Conservation (phyloP, 495 filamentous ascomycete genomes). For the Rhypophila decipiens region DNA sequence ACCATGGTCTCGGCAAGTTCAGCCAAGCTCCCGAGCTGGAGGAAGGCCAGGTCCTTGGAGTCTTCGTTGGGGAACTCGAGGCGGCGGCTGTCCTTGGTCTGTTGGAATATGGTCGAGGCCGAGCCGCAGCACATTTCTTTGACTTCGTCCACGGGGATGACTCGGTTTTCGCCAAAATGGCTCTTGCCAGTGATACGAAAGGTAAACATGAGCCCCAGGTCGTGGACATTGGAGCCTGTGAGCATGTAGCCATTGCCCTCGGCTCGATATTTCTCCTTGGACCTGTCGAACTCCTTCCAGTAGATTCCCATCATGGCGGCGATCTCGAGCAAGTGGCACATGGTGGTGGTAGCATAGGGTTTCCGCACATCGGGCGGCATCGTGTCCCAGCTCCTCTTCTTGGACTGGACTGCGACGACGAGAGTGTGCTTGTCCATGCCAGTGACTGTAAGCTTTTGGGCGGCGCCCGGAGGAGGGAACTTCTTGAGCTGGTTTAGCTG, state of each 20-base stretch:
- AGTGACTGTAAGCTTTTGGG: too few species aligned
- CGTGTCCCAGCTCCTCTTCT: slow-evolving; percentile 45
- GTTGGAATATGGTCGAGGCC: slow-evolving; percentile 39
- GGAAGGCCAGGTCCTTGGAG: slow-evolving; percentile 22
- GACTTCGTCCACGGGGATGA: slow-evolving; percentile 38
- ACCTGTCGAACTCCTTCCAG: slow-evolving; percentile 44
- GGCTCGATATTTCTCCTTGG: slow-evolving; percentile 37
- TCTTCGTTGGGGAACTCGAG: slow-evolving; percentile 33
- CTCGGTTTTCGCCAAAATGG: slow-evolving; percentile 35
- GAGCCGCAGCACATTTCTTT: slow-evolving; percentile 44
- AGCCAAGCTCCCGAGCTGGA: slow-evolving; percentile 29
- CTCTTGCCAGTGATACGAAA: slow-evolving; percentile 37
- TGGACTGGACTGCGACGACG: slow-evolving; percentile 39
- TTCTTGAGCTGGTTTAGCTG: slow-evolving; percentile 20
- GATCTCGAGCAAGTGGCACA: slow-evolving; percentile 46
- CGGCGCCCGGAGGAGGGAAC: slow-evolving; percentile 2
- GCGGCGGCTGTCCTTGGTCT: slow-evolving; percentile 23
- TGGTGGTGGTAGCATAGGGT: slow-evolving; percentile 43
- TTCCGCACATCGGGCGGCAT: slow-evolving; percentile 41
- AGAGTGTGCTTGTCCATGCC: slow-evolving; percentile 28
- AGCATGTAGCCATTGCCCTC: slow-evolving; percentile 48
- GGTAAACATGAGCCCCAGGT: slow-evolving; percentile 42
- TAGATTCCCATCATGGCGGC: slow-evolving; percentile 44
- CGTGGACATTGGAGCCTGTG: slow-evolving; percentile 32
- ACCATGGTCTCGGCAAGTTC: slow-evolving; percentile 42